phyloP scores from a whole-genome alignment of 345 rosid genomes.

The Eucalyptus sideroxylon region DNA sequence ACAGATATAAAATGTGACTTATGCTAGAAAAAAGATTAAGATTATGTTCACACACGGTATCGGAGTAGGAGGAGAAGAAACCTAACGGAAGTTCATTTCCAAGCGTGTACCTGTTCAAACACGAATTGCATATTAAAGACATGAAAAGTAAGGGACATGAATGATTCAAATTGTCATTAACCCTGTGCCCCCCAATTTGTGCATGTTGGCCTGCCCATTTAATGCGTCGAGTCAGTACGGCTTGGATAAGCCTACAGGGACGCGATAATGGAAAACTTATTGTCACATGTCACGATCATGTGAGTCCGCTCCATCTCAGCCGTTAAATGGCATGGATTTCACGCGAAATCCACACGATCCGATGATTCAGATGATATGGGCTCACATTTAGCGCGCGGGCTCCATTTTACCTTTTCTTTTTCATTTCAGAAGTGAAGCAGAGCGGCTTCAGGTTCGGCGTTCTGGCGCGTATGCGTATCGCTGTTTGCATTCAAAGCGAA shows the following conservation, averaged over 20 bases:
- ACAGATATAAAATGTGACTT: background rate
- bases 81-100: background rate
- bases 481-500: background rate
- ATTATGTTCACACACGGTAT: background rate
- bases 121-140: background rate
- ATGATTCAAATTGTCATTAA: background rate
- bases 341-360: background rate
- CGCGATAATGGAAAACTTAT: background rate
- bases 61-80: background rate
- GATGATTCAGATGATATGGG: background rate
- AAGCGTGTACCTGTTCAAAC: background rate
- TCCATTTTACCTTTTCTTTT: background rate
- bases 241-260: background rate
- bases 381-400: background rate
- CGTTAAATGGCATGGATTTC: background rate
- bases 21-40: background rate
- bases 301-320: background rate
- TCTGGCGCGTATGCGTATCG: background rate
- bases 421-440: background rate
- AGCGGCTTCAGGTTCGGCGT: background rate
- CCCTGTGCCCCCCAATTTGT: background rate
- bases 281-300: rapidly evolving
- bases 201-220: background rate
- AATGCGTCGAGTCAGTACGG: background rate
- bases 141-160: background rate